These are phyloP conservation scores for Hanseniaspora vineae DNA, from an alignment of 805 yeast species.

Conservation along the genomic window DNA sequence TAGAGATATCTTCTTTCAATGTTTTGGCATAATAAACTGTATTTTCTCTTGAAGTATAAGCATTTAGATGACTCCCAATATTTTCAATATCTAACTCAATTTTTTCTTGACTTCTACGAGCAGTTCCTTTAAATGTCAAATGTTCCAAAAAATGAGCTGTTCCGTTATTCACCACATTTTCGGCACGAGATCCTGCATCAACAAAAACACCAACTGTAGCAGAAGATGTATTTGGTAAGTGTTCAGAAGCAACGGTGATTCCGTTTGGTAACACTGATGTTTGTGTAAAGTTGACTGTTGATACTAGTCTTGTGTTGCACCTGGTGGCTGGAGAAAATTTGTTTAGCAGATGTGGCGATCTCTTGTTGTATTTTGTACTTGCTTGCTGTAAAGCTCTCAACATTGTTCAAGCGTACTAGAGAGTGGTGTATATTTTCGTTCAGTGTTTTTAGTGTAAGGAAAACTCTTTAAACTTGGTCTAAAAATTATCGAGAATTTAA, in stretches of 20 bases:
- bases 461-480: too few relatives aligned
- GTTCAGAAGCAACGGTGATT: conserved; percentile 83
- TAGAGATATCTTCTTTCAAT: conserved; percentile 64
- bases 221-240: conserved; percentile 74
- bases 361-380: too few relatives aligned
- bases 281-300: conserved; percentile 26
- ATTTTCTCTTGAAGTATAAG: conserved; percentile 96
- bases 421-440: too few relatives aligned
- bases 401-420: too few relatives aligned
- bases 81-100: conserved; percentile 91
- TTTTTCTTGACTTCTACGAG: conserved; percentile 61
- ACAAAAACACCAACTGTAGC: conserved; percentile 99
- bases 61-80: conserved; percentile 93
- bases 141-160: conserved; percentile 97
- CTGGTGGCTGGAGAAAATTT: too few relatives aligned
- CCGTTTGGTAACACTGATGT: conserved; percentile 82
- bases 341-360: too few relatives aligned
- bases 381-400: too few relatives aligned
- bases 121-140: conserved; percentile 91
- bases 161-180: conserved; percentile 70
- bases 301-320: neutral
- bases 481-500: too few relatives aligned
- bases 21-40: conserved; percentile 95
- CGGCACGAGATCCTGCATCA: conserved; percentile 97
- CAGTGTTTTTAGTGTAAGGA: too few relatives aligned